phyloP scores from a whole-genome alignment of 1,284 basidiomycete genomes.

The Agaricales sp. region DNA sequence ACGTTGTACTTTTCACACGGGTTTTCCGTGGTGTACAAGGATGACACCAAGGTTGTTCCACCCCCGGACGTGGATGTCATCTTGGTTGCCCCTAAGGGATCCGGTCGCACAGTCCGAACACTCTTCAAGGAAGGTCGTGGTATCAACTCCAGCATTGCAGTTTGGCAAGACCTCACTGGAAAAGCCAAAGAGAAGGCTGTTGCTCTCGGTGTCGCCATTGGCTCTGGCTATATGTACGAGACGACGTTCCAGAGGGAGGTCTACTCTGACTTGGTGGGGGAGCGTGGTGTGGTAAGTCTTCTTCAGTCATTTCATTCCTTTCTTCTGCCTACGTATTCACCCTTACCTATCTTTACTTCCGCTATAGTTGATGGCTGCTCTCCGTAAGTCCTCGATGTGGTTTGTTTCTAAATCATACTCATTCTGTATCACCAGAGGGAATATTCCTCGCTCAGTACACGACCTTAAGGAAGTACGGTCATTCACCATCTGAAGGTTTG shows the following conservation, averaged over 20 bases:
- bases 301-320: conserved; percentile 11
- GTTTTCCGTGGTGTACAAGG: conserved; percentile 98
- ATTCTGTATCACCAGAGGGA: conserved; percentile 56
- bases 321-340: conserved; percentile 13
- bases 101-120: conserved; percentile 96
- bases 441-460: conserved; percentile 99
- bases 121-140: conserved; percentile 99
- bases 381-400: conserved; percentile 64
- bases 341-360: conserved; percentile 8
- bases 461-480: conserved; percentile 96
- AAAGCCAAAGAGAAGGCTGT: conserved; percentile 97
- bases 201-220: conserved; percentile 90
- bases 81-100: conserved; percentile 98
- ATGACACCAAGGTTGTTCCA: conserved; percentile 90
- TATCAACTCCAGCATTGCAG: conserved; percentile 86
- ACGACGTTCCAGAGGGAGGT: conserved; percentile 99
- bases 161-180: conserved; percentile 93
- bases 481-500: conserved; percentile 78
- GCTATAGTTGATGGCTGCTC: conserved; percentile 92
- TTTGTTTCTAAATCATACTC: background rate
- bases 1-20: conserved; percentile 99
- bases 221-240: conserved; percentile 96
- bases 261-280: conserved; percentile 98
- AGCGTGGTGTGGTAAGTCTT: conserved; percentile 89
- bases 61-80: conserved; percentile 97